These are phyloP conservation scores for Quercus mongolica DNA, from an alignment of 306 rosid genomes.

Conservation along the genomic window DNA sequence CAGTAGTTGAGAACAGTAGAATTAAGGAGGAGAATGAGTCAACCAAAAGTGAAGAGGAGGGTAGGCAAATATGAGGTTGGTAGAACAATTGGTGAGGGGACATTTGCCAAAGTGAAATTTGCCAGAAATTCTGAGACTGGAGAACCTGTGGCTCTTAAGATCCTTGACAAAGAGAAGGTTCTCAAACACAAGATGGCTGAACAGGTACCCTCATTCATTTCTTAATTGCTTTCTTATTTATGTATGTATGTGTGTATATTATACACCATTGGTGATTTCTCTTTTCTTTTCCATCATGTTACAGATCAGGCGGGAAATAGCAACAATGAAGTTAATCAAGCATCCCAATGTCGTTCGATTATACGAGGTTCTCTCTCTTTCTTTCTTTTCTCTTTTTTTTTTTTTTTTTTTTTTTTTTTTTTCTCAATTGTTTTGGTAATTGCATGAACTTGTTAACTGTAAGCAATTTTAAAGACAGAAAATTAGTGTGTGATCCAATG, in stretches of 20 bases:
- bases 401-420: neutral
- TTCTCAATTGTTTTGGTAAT: neutral
- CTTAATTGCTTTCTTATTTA: neutral
- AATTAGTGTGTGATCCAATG: too few species aligned
- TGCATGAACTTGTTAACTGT: too few species aligned
- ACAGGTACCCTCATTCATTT: constrained; percentile 48
- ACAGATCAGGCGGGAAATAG: constrained; percentile 89
- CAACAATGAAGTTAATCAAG: constrained; percentile 94
- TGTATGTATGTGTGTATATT: neutral
- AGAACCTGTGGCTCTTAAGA: constrained; percentile 82
- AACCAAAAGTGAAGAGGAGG: constrained; percentile 76
- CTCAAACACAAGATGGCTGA: constrained; percentile 99
- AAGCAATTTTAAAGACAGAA: too few species aligned
- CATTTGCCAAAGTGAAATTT: constrained; percentile 94
- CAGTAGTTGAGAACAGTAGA: neutral
- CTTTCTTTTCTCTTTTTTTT: neutral
- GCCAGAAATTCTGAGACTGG: constrained; percentile 79
- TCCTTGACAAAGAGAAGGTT: constrained; percentile 95
- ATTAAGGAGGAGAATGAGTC: constrained; percentile 48
- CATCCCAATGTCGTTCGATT: constrained; percentile 91
- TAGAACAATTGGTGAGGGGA: constrained; percentile 96
- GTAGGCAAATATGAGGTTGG: constrained; percentile 95
- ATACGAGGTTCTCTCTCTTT: constrained; percentile 64
- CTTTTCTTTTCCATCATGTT: constrained; percentile 15
- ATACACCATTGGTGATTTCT: neutral